Base-by-base conservation (phyloP, 352 stramenopile genomes). In the Saprolegnia diclina region DNA sequence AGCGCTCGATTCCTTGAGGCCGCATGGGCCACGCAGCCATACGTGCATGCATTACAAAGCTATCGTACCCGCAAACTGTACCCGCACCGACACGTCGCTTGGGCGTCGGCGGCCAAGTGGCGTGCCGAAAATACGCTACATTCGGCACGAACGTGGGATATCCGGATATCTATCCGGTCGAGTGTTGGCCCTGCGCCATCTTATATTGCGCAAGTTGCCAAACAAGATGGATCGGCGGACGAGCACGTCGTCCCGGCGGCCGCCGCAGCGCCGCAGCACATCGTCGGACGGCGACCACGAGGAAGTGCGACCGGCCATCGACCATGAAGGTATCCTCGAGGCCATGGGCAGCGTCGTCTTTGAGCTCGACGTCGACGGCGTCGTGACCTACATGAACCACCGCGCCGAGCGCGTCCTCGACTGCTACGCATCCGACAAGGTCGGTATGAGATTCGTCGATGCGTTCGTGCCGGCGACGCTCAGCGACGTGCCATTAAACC, bases 311-410 rank as follows among this genome's bases (percentile, higher is more conserved):
- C 63, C 32, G 10, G 1, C 24, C 5, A 29, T 59, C 11, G 63
- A 69, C 45, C 22, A 69, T 6, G 63, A 69, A 61, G 42, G n/a
- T 29, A 57, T 69, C 16, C 44, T 69, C 32, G 63, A 69, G 29
- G 21, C 63, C 11, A 69, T 69, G 63, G 63, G 42, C 13, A 69
- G 42, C n/a, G 29, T 69, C 18, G 63, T 69, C 22, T 29, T 69
- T n/a, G 22, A 62, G 21, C 19, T 69, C 18, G 63, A 69, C 24
- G 29, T 48, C 9, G 5, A 69, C 13, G 63, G 63, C 14, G 18
- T 42, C 19, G 37, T 69, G 18, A 61, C 38, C 0, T 69, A 69
- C 53, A 69, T 69, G 38, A 69, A 69, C 38, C 63, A 52, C 9
- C 63, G 46, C 22, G 46, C 45, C 9, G 22, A 61, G 52, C 37